Evolutionary conservation across 805 yeast species (phyloP).

Genomic region (Candida ovalis): DNA sequence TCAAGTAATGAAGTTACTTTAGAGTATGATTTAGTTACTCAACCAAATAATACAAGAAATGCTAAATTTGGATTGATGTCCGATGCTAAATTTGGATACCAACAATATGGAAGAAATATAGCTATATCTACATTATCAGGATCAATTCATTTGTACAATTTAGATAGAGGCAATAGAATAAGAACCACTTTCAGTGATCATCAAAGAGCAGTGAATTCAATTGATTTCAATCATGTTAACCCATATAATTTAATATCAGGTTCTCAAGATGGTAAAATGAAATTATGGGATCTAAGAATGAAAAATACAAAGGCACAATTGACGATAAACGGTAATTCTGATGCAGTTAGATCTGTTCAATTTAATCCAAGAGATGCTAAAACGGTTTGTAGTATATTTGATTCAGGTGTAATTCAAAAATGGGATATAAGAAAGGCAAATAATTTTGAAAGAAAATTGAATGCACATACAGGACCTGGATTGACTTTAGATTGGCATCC

Average conservation of each 20-base stretch:
- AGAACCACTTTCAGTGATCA: constrained; percentile 37
- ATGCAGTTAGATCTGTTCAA: constrained; percentile 60
- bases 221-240: constrained; percentile 37
- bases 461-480: constrained; percentile 92
- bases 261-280: constrained; percentile 76
- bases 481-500: constrained; percentile 88
- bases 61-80: constrained; percentile 37
- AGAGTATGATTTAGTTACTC: constrained; percentile 34
- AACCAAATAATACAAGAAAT: constrained; percentile 26
- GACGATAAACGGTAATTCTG: constrained; percentile 61
- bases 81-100: constrained; percentile 42
- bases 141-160: constrained; percentile 35
- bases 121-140: constrained; percentile 48
- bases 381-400: constrained; percentile 75
- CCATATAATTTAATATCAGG: constrained; percentile 52
- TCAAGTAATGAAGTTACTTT: constrained; percentile 29
- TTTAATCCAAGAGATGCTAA: constrained; percentile 49
- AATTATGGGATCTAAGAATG: constrained; percentile 67
- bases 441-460: constrained; percentile 64
- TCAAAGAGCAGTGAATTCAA: constrained; percentile 42
- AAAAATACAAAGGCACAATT: constrained; percentile 42
- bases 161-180: constrained; percentile 28
- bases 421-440: constrained; percentile 78
- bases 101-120: constrained; percentile 33
- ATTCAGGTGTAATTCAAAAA: constrained; percentile 80